A percentile compares a stretch with the other conserved stretches of the same genome.
Conservation (phyloP, 2,329 filamentous ascomycete genomes). For the Nemania sp. region DNA sequence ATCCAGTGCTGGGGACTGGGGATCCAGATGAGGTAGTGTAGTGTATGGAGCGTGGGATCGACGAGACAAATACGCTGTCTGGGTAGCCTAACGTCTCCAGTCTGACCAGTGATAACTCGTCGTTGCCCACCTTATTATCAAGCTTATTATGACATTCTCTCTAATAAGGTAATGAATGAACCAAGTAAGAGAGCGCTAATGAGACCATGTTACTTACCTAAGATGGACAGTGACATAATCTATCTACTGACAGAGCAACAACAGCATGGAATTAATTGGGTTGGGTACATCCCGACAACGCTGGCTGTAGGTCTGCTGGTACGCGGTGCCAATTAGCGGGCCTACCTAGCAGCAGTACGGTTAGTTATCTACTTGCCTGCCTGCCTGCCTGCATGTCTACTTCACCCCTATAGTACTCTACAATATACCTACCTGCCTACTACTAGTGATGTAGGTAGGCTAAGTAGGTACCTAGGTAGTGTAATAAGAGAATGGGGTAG, state of each 20-base stretch:
- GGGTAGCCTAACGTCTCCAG: slow-evolving; percentile 6
- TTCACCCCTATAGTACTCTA: background rate
- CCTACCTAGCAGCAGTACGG: too few relatives aligned
- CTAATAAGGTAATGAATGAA: slow-evolving; percentile 18
- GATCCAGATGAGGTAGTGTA: background rate
- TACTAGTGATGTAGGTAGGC: too few relatives aligned
- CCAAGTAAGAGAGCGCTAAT: background rate
- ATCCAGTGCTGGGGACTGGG: background rate
- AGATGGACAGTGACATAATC: too few relatives aligned
- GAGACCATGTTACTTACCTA: background rate
- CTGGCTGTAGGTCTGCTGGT: too few relatives aligned
- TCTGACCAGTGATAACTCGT: slow-evolving; percentile 13
- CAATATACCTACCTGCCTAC: background rate
- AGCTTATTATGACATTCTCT: slow-evolving; percentile 4
- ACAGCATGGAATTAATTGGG: background rate
- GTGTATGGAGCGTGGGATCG: slow-evolving; percentile 30
- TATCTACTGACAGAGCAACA: background rate
- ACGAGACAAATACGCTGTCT: slow-evolving; percentile 28
- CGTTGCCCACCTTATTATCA: slow-evolving; percentile 6
- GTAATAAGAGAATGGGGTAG: slow-evolving; percentile 7
- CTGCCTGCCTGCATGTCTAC: background rate
- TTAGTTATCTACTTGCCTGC: background rate
- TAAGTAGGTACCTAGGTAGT: background rate
- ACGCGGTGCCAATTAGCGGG: too few relatives aligned
- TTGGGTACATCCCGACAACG: background rate